Evolutionary conservation across 306 rosid species (phyloP).

Genomic region (Gastrolobium bilobum): DNA sequence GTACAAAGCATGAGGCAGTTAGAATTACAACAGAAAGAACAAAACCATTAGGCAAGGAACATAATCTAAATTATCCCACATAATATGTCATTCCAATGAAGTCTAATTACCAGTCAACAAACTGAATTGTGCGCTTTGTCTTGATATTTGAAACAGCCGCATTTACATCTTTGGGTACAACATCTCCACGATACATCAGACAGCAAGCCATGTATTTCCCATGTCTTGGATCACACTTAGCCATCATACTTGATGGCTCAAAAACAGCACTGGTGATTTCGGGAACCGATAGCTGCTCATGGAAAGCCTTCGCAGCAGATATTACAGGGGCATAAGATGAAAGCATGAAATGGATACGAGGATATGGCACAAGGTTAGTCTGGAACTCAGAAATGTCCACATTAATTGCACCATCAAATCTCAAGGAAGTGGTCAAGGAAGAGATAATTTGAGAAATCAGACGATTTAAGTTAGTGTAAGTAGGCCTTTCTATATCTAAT

Average conservation of each 20-base stretch:
- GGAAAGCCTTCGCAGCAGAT: constrained; percentile 79
- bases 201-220: constrained; percentile 93
- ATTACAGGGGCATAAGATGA: constrained; percentile 85
- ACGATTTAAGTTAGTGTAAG: constrained; percentile 77
- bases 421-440: constrained; percentile 82
- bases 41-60: constrained; percentile 20
- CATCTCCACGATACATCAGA: constrained; percentile 84
- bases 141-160: constrained; percentile 74
- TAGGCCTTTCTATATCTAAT: constrained; percentile 81
- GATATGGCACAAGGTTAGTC: constrained; percentile 85
- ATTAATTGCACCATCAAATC: constrained; percentile 85
- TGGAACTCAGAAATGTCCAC: constrained; percentile 85
- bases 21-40: constrained; percentile 18
- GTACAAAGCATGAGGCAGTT: not conserved
- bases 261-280: constrained; percentile 84
- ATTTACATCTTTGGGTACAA: constrained; percentile 88
- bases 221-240: constrained; percentile 86
- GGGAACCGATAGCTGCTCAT: constrained; percentile 79
- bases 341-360: constrained; percentile 87
- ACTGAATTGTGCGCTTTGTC: constrained; percentile 74
- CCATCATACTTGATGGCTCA: constrained; percentile 88
- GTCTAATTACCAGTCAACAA: constrained; percentile 78
- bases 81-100: constrained; percentile 20
- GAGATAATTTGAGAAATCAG: constrained; percentile 78
- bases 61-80: not conserved